These are phyloP conservation scores for Sanghuangporus sanghuang DNA, from an alignment of 1,284 basidiomycete species.

Conservation along the genomic window DNA sequence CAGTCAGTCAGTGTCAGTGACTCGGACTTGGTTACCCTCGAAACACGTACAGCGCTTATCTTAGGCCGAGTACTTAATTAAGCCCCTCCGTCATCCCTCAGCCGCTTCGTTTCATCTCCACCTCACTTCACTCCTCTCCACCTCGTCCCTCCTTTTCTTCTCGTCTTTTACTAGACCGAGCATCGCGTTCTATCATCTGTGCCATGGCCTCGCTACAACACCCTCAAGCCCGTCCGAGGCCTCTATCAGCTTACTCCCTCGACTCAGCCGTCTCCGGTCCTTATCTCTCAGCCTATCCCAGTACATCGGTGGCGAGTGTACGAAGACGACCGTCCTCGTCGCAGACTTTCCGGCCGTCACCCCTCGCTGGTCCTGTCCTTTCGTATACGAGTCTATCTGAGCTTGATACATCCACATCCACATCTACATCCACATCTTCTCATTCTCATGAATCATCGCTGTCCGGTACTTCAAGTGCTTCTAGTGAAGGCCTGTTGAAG, in stretches of 20 bases:
- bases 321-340: neutral
- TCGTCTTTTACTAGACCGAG: no score
- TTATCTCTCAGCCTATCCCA: neutral
- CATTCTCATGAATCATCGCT: neutral
- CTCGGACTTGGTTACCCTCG: no score
- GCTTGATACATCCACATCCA: neutral
- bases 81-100: no score
- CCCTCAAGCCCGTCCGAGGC: neutral
- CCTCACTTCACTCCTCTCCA: no score
- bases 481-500: neutral
- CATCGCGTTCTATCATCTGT: no score
- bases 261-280: neutral
- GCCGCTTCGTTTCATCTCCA: no score
- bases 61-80: no score
- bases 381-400: neutral
- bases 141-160: no score
- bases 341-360: slow-evolving; percentile 10
- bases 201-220: neutral
- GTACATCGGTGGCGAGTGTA: neutral
- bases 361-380: slow-evolving; percentile 10
- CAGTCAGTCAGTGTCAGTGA: no score
- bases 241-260: neutral
- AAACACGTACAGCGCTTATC: no score
- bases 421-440: neutral
- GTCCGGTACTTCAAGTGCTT: neutral